A percentile compares a stretch with the other conserved stretches of the same genome.
Conservation (phyloP, 345 rosid species). For the Salix viminalis region DNA sequence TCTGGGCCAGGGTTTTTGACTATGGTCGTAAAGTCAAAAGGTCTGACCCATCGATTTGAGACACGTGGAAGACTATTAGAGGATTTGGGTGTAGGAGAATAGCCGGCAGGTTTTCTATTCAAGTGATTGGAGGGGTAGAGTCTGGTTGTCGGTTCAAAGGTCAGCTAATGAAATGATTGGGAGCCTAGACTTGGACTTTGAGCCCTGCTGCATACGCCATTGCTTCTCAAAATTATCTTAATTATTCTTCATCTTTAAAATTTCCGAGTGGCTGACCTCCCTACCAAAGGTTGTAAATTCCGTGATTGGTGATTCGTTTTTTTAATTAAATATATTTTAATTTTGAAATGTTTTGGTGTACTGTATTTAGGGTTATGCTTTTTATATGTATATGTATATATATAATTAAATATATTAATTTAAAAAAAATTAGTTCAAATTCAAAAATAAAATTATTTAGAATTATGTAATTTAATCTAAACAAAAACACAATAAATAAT, state of each 20-base stretch:
- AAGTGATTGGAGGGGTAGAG: conserved; percentile 4
- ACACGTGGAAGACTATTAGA: conserved; percentile 49
- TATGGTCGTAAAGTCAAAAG: conserved; percentile 43
- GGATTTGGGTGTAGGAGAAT: conserved; percentile 47
- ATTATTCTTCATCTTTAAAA: not conserved
- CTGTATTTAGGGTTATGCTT: no score
- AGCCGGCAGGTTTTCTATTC: conserved; percentile 52
- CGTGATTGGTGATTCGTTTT: no score
- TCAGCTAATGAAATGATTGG: conserved; percentile 69
- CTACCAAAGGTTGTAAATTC: not conserved
- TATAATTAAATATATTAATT: no score
- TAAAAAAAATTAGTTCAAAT: no score
- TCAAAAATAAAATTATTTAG: no score
- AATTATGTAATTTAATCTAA: no score
- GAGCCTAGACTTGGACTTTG: conserved; percentile 19
- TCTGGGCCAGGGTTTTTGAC: conserved; percentile 40
- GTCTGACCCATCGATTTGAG: conserved; percentile 36
- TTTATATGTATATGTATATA: no score
- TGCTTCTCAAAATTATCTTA: not conserved
- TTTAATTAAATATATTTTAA: no score
- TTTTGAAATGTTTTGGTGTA: no score
- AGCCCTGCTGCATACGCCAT: not conserved
- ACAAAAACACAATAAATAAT: no score
- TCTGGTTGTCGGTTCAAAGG: conserved; percentile 47
- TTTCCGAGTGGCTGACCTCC: not conserved